These are phyloP conservation scores for Hibiscus trionum DNA, from an alignment of 345 rosid species.

Conservation along the genomic window DNA sequence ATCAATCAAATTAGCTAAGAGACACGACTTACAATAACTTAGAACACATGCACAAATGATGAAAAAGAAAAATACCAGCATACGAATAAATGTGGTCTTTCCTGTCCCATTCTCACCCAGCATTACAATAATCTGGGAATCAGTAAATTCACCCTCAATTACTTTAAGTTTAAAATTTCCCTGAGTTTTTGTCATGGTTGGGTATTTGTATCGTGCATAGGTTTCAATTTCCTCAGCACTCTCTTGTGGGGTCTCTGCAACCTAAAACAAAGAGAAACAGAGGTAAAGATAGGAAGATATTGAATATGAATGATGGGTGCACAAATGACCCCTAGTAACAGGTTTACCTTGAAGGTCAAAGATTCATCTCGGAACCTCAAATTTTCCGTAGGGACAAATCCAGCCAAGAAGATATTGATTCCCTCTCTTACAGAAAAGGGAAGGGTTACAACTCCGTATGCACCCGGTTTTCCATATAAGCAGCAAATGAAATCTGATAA, in stretches of 20 bases:
- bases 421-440: conserved; percentile 99
- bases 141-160: conserved; percentile 81
- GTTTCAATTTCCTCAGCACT: conserved; percentile 82
- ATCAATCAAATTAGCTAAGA: conserved; percentile 1
- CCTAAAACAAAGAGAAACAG: conserved; percentile 33
- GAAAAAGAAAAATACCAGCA: conserved; percentile 61
- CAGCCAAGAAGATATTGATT: conserved; percentile 85
- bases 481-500: conserved; percentile 91
- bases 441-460: conserved; percentile 95
- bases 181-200: conserved; percentile 82
- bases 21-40: background rate
- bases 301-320: conserved; percentile 5
- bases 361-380: conserved; percentile 81
- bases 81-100: conserved; percentile 92
- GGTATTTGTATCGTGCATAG: conserved; percentile 90
- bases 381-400: conserved; percentile 93
- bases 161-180: conserved; percentile 79
- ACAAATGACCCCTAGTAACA: background rate
- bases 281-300: background rate
- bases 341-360: conserved; percentile 69
- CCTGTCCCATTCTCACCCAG: conserved; percentile 99
- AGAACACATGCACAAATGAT: conserved; percentile 3
- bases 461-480: conserved; percentile 95
- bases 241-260: conserved; percentile 97
- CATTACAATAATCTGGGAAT: conserved; percentile 96